These are phyloP conservation scores for Kurtzmaniella fragi DNA, from an alignment of 805 yeast genomes.

Conservation along the genomic window DNA sequence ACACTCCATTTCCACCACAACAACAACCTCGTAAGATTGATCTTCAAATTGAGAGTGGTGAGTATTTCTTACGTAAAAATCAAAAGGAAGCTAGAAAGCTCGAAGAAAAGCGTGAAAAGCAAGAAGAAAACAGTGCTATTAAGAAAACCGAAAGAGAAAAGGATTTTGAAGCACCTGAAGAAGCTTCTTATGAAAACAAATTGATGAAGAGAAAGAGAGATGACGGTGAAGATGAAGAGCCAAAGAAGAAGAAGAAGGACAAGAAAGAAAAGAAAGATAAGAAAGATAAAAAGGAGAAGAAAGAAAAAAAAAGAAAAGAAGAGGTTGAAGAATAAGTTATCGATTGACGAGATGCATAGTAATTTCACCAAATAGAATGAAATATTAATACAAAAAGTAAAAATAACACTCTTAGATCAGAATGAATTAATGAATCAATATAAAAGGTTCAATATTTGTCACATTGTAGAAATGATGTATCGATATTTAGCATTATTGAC, in stretches of 20 bases:
- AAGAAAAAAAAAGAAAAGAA: background rate
- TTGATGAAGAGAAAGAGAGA: conserved; percentile 14
- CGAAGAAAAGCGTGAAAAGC: conserved; percentile 74
- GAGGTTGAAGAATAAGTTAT: background rate
- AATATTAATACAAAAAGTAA: background rate
- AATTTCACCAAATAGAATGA: no score
- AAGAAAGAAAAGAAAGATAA: conserved; percentile 15
- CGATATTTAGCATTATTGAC: no score
- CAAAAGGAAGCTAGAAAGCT: conserved; percentile 71
- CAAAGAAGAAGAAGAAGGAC: conserved; percentile 23
- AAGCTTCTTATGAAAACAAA: conserved; percentile 48
- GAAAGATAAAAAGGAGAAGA: conserved; percentile 15
- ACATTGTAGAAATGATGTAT: no score
- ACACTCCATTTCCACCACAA: conserved; percentile 99
- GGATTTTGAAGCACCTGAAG: conserved; percentile 85
- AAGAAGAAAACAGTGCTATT: conserved; percentile 60
- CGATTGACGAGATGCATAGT: no score
- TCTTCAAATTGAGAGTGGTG: conserved; percentile 96
- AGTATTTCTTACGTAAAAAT: conserved; percentile 84
- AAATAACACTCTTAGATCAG: background rate
- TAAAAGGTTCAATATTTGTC: no score
- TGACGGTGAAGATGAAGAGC: conserved; percentile 14
- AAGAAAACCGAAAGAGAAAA: conserved; percentile 67
- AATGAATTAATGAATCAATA: no score
- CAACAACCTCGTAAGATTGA: conserved; percentile 96